A percentile compares a stretch with the other conserved stretches of the same genome.
Conservation (phyloP, 1,284 basidiomycete species). For the Trichosporon ovoides region DNA sequence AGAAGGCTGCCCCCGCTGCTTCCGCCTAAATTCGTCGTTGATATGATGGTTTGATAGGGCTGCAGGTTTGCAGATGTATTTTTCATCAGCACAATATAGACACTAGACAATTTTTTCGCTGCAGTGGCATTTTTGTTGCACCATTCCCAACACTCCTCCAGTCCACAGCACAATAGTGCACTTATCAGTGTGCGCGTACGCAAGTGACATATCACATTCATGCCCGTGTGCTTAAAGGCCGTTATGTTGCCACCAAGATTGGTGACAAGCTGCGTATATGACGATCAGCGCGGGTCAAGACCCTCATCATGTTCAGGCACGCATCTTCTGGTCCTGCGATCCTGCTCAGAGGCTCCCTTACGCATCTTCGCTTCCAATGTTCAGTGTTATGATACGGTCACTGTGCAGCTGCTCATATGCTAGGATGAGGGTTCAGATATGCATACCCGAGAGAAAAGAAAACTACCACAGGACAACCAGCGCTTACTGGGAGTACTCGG, state of each 20-base stretch:
- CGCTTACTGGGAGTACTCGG: slow-evolving; percentile 57
- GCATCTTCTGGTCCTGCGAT: too few relatives aligned
- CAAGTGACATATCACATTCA: too few relatives aligned
- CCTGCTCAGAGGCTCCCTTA: too few relatives aligned
- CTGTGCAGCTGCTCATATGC: too few relatives aligned
- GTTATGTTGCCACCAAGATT: too few relatives aligned
- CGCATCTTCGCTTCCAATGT: too few relatives aligned
- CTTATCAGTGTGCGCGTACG: too few relatives aligned
- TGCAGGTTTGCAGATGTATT: slow-evolving; percentile 6
- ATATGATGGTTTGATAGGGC: slow-evolving; percentile 4
- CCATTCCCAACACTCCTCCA: too few relatives aligned
- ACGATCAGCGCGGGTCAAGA: too few relatives aligned
- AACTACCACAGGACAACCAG: slow-evolving; percentile 19
- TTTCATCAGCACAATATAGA: slow-evolving; percentile 7
- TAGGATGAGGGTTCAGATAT: neutral
- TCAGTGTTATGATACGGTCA: neutral
- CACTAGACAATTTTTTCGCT: neutral
- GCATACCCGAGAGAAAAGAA: slow-evolving; percentile 1
- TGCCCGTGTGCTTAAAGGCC: too few relatives aligned
- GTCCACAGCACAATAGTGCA: neutral
- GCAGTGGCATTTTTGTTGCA: neutral
- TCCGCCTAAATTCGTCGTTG: slow-evolving; percentile 6
- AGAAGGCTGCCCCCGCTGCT: slow-evolving; percentile 48
- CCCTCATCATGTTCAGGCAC: too few relatives aligned
- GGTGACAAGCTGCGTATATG: too few relatives aligned